Base-by-base conservation (phyloP, 1,284 basidiomycete genomes). In the Sporisorium reilianum region DNA sequence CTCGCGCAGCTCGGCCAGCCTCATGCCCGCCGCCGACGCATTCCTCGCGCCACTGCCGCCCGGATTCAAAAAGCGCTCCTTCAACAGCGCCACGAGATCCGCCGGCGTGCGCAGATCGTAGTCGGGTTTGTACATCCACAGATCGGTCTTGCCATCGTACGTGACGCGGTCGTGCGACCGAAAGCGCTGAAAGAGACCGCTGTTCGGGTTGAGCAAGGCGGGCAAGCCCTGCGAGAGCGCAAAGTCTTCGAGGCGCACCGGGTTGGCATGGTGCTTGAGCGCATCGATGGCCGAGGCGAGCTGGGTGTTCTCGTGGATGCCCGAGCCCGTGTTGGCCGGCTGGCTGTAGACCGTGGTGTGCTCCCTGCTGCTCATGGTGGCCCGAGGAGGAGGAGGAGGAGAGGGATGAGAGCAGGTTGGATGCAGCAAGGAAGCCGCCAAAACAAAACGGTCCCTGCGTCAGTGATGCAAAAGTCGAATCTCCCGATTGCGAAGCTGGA, bases 81-180 rank as follows among this genome's bases (percentile, higher is more conserved):
- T 72, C 9, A 96, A 91, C 81, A 95, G 91, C 0, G 90, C 91
- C 3, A 95, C 85, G 1, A 96, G 87, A 2, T 93, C 90, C 1
- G 89, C 90, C 85, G 94, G 93, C 77, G 90, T 93, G 26, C 91
- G 89, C 76, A 95, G 91, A 68, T 91, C 91, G 83, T 90, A 94
- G 85, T 96, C 94, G 69, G 94, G 93, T 92, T 85, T 85, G 86
- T 94, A 95, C 6, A 92, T 91, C 83, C 91, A 95, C 0, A 94
- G 86, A 78, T 92, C 91, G 0, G 92, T 94, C 84, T 91, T 92
- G 1, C 90, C 89, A 84, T 95, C 92, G 77, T 90, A 90, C 32
- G 89, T 85, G 38, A 96, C 90, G 32, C 90, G 89, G 55, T 94
- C 92, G 77, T 96, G 94, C 2, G 87, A 86, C 80, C 88, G 90